Conservation (phyloP, 2,329 filamentous ascomycete genomes). For the Aspergillus ustus region DNA sequence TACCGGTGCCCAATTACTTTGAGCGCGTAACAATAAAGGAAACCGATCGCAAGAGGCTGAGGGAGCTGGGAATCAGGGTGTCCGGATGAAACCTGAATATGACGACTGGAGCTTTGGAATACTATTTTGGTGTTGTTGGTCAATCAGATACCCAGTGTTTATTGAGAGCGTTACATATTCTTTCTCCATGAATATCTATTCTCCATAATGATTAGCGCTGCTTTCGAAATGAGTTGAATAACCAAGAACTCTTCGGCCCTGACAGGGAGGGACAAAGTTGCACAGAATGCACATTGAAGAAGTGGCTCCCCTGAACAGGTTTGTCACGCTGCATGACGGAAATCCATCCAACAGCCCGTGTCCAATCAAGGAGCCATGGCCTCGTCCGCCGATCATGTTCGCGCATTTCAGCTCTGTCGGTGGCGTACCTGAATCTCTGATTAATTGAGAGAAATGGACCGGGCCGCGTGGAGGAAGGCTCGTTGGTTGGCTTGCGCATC, state of each 20-base stretch:
- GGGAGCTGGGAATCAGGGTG: constrained; percentile 14
- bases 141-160: background rate
- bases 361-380: background rate
- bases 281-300: too few species aligned
- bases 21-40: constrained; percentile 46
- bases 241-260: background rate
- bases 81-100: background rate
- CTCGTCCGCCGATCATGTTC: background rate
- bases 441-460: background rate
- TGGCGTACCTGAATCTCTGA: background rate
- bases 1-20: constrained; percentile 49
- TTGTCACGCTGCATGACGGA: background rate
- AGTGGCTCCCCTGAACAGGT: too few species aligned
- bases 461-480: background rate
- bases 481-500: background rate
- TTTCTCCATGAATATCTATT: background rate
- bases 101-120: background rate
- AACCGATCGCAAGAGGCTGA: constrained; percentile 20
- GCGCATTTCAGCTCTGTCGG: background rate
- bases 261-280: too few species aligned
- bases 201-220: background rate
- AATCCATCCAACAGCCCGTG: background rate
- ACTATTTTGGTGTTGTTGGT: background rate
- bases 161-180: background rate
- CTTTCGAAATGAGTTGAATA: background rate